phyloP scores from a whole-genome alignment of 2,329 filamentous ascomycete genomes.

The Cladophialophora psammophila region DNA sequence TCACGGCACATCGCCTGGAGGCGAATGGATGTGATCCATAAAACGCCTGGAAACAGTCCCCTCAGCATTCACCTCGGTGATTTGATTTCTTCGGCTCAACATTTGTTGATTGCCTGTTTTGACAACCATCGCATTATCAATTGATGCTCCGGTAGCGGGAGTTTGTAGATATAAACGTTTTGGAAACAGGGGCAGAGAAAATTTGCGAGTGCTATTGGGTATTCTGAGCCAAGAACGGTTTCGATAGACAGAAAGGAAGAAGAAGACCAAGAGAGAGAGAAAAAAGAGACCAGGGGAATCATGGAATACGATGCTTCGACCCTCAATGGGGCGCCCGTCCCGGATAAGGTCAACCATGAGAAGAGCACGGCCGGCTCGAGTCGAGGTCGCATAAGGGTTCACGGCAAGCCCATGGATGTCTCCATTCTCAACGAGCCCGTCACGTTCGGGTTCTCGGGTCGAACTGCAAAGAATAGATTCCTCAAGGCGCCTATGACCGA shows the following conservation, averaged over 20 bases:
- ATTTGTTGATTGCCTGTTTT: not conserved
- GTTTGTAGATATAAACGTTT: not conserved
- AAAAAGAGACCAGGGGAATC: not conserved
- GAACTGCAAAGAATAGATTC: slow-evolving; percentile 68
- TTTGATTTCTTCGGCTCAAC: not conserved
- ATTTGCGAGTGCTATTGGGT: no score
- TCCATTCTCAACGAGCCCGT: slow-evolving; percentile 57
- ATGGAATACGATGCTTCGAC: slow-evolving; percentile 38
- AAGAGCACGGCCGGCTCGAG: slow-evolving; percentile 11
- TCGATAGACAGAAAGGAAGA: not conserved
- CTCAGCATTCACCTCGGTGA: not conserved
- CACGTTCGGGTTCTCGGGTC: slow-evolving; percentile 60
- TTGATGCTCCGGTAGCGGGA: not conserved
- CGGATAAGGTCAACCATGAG: slow-evolving; percentile 9
- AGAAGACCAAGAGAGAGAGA: not conserved
- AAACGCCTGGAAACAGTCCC: not conserved
- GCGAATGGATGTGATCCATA: not conserved
- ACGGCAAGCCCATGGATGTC: slow-evolving; percentile 40
- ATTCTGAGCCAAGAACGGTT: not conserved
- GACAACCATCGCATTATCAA: not conserved
- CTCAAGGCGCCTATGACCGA: slow-evolving; percentile 74
- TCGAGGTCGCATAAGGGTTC: slow-evolving; percentile 27
- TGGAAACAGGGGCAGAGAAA: not conserved
- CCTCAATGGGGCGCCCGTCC: slow-evolving; percentile 11
- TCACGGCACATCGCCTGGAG: not conserved